Conservation (phyloP, 345 rosid species). For the Sisymbrium irio region DNA sequence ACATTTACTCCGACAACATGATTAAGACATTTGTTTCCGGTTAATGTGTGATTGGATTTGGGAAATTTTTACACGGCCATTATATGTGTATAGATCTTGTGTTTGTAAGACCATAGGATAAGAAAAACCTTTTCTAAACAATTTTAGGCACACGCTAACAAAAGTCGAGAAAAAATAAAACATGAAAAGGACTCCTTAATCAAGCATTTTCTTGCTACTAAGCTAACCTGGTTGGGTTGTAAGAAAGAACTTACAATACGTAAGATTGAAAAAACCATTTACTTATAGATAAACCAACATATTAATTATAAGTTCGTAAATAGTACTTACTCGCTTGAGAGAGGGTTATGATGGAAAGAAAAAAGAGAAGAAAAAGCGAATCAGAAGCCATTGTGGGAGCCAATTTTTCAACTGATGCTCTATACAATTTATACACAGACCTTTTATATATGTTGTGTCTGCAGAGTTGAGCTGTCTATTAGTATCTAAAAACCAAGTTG, state of each 20-base stretch:
- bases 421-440: neutral
- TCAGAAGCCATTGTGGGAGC: slow-evolving; percentile 11
- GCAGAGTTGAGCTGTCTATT: neutral
- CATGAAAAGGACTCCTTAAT: neutral
- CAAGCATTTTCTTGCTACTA: neutral
- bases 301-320: neutral
- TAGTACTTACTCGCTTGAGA: slow-evolving; percentile 24
- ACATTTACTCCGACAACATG: neutral
- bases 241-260: neutral
- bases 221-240: neutral
- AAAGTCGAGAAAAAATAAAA: neutral
- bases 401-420: neutral
- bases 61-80: neutral
- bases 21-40: neutral
- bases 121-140: neutral
- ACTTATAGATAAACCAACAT: neutral
- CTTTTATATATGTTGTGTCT: neutral
- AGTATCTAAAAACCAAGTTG: slow-evolving; percentile 9
- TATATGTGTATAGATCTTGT: neutral
- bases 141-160: neutral
- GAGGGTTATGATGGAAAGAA: neutral
- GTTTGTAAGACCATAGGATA: neutral
- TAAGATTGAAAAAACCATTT: neutral
- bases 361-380: slow-evolving; percentile 3
- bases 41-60: neutral